Evolutionary conservation across 139 green algal species (phyloP), one percentile per base, ranked within the genome.

Genomic region (Chlamydomonas sp.): DNA sequence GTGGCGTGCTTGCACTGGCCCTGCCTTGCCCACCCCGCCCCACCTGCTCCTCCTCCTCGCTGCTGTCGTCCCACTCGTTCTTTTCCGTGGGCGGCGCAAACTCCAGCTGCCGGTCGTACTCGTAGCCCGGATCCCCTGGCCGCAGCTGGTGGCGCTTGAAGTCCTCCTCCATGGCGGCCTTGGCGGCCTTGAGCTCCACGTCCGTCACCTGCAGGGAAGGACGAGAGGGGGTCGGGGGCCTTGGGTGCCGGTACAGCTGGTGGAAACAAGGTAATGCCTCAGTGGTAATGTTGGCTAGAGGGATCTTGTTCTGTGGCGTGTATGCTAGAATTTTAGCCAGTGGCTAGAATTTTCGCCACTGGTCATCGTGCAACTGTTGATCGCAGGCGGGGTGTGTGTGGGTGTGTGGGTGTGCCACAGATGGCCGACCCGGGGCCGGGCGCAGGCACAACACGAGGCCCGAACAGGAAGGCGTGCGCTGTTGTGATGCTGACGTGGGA

Each of bases 31-130:
- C 69, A 76, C 14, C 69, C 49, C 69, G 15, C 69, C 69, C 17
- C 67, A 73, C 49, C 49, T 68, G 59, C 75, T 64, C 82, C 60
- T 88, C 83, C 63, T 87, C 83, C 0, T 83, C 75, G 7, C 57
- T 75, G 73, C 62, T 82, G 6, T 88, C 84, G 64, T 92, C 89
- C 89, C 89, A 92, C 17, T 92, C 89, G 75, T 92, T 92, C 18
- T 49, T 4, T 60, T 86, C 79, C 58, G 59, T 61, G 4, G 89
- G n/a, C 49, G 89, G 89, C 14, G 61, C 80, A 31, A 92, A 92
- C 20, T 92, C 89, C 57, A 85, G 74, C 83, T 93, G 90, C 78
- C 90, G 91, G 83, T 93, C 86, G 67, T 93, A 93, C 73, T 84
- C 83, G 20, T 88, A 93, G 6, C 78, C 77, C 1, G 77, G 73